These are phyloP conservation scores for Echeveria elegans DNA, from an alignment of 164 flowering plant species.

Conservation along the genomic window DNA sequence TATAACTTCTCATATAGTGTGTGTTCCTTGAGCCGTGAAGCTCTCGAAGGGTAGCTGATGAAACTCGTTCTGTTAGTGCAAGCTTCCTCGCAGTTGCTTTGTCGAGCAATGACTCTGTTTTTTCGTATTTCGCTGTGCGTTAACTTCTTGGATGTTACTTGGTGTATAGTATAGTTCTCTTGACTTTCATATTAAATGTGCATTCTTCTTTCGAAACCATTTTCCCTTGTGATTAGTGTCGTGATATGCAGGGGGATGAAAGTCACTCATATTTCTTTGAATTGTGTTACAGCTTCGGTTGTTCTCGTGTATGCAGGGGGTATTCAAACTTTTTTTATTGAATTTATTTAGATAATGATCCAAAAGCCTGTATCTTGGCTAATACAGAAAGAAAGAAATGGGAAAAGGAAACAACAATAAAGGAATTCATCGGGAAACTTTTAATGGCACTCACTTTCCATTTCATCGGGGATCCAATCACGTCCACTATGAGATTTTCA, in stretches of 20 bases:
- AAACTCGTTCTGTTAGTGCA: no score
- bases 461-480: constrained; percentile 62
- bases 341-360: no score
- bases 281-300: constrained; percentile 42
- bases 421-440: constrained; percentile 37
- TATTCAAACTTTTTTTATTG: constrained; percentile 57
- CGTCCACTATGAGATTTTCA: constrained; percentile 34
- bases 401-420: no score
- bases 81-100: no score
- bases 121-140: background rate
- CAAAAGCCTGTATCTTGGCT: no score
- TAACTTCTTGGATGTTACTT: no score
- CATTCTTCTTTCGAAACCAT: background rate
- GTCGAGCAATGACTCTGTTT: no score
- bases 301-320: constrained; percentile 81
- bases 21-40: no score
- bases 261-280: background rate
- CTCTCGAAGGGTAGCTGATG: no score
- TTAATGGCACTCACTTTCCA: constrained; percentile 44
- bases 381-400: no score
- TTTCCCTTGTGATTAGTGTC: background rate
- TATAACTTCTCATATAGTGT: no score
- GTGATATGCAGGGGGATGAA: background rate
- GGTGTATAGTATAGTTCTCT: no score
- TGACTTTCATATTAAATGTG: background rate